Evolutionary conservation across 2,329 filamentous ascomycete species (phyloP), one percentile per base, ranked within the genome.

Genomic region (Drechslerella dactyloides): DNA sequence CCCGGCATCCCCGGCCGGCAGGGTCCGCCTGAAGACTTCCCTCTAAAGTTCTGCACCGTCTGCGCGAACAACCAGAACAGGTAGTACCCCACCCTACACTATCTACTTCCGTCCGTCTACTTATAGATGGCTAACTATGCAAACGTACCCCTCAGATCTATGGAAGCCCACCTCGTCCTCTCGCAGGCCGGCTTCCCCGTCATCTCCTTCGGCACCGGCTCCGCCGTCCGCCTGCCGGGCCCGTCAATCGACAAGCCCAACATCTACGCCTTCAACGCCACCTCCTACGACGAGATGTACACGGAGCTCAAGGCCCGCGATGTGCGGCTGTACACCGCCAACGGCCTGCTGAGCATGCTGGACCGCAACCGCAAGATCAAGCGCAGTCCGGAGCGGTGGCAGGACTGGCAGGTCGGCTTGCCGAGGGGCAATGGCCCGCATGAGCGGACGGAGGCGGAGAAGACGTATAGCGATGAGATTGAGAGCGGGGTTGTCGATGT

Each of bases 11-110:
- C 68, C 21, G 68, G 68, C 42, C 68, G 68, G 4, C 68, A 72
- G n/a, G 68, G 84, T 65, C 82, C 82, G 61, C 80, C 82, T 24
- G 80, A 82, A 13, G 82, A 85, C 46, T 77, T 76, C 44, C 76
- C 75, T 5, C 56, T 99, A 73, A 96, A 90, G 78, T 97, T 97
- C 81, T 97, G 93, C 83, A 97, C 94, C 1, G 93, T 99, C n/a
- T 99, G 94, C 81, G 94, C 94, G 6, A 96, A 92, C 78, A 99
- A 99, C 78, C 92, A 99, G 80, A 99, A 99, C 78, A 88, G 94
- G 87, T 96, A 83, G 74, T 19, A 54, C 3, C 44, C 40, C 2
- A 37, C 55, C 30, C 7, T 55, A 17, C 51, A 21, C 21, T 5
- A 33, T n/a, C 42, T 21, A 24, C 27, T 35, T n/a, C n/a, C 40